Conservation (phyloP, 129 eudicot genomes). For the Tagetes patula region DNA sequence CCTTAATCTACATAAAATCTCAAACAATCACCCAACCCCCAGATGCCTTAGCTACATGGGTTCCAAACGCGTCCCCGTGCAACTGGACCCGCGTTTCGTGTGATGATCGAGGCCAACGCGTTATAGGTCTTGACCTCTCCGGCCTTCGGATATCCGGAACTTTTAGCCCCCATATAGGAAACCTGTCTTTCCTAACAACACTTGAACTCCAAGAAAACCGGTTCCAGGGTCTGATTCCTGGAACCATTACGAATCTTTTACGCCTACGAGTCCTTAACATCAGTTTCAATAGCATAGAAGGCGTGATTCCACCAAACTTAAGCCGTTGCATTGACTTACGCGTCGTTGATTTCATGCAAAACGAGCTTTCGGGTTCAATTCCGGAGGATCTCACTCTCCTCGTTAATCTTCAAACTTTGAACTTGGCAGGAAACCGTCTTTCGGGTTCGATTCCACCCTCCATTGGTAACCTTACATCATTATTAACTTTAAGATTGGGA, state of each 20-base stretch:
- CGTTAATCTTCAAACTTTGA: conserved; percentile 48
- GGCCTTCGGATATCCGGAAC: conserved; percentile 38
- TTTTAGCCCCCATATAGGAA: conserved; percentile 55
- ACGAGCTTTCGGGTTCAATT: conserved; percentile 50
- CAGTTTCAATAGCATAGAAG: conserved; percentile 53
- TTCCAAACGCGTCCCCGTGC: conserved; percentile 50
- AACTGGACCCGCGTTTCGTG: conserved; percentile 72
- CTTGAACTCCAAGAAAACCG: conserved; percentile 56
- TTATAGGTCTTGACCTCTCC: conserved; percentile 51
- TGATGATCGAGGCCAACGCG: conserved; percentile 40
- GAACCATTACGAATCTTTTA: conserved; percentile 46
- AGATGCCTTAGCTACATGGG: conserved; percentile 50
- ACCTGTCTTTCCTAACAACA: conserved; percentile 59
- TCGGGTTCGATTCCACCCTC: conserved; percentile 58
- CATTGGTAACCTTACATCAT: conserved; percentile 57
- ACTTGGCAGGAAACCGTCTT: conserved; percentile 51
- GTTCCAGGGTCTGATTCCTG: conserved; percentile 43
- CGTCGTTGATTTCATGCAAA: conserved; percentile 49
- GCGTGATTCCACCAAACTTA: conserved; percentile 49
- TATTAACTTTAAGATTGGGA: conserved; percentile 46
- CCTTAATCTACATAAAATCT: conserved; percentile 55
- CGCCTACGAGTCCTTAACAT: conserved; percentile 45
- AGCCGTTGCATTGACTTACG: conserved; percentile 41
- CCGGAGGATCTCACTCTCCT: conserved; percentile 47
- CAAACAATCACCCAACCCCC: conserved; percentile 37